A percentile compares a stretch with the other conserved stretches of the same genome.
Evolutionary conservation across 2,329 filamentous ascomycete genomes (phyloP).

Genomic region (Sporothrix pseudoabietina): DNA sequence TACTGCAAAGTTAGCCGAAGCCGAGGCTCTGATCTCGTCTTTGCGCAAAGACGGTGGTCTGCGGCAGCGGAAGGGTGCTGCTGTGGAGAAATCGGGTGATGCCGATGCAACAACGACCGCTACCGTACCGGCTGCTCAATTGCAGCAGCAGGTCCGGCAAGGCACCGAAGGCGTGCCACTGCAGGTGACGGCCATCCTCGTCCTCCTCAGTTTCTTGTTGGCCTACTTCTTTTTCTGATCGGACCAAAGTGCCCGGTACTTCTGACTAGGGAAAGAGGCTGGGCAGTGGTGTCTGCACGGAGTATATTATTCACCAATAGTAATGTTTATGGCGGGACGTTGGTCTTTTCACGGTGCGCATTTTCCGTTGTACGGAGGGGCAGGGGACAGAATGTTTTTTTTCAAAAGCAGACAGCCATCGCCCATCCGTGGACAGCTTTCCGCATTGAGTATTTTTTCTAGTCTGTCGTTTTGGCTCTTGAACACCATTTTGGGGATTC

Average conservation of each 20-base stretch:
- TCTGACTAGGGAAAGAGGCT: background rate
- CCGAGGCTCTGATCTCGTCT: conserved; percentile 70
- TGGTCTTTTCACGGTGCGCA: background rate
- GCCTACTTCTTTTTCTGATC: conserved; percentile 93
- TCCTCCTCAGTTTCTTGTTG: conserved; percentile 86
- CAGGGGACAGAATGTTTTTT: background rate
- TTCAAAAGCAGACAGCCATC: background rate
- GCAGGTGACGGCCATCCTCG: conserved; percentile 79
- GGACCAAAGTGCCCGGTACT: background rate
- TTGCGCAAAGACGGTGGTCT: conserved; percentile 73
- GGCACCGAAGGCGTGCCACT: conserved; percentile 80
- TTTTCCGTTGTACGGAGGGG: background rate
- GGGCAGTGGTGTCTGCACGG: background rate
- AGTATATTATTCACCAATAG: conserved; percentile 5
- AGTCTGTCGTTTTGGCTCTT: conserved; percentile 11
- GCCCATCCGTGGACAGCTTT: background rate
- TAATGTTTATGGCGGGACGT: conserved; percentile 1
- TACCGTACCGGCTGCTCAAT: conserved; percentile 49
- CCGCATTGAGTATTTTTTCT: background rate
- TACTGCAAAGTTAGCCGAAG: conserved; percentile 53
- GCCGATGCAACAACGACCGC: conserved; percentile 38
- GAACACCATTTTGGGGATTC: background rate
- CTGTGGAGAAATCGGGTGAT: conserved; percentile 49
- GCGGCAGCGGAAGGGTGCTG: conserved; percentile 69
- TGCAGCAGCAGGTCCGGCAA: conserved; percentile 58